These are phyloP conservation scores for Entophlyctis luteolus DNA, from an alignment of 192 early-diverging fungal species.

Conservation along the genomic window DNA sequence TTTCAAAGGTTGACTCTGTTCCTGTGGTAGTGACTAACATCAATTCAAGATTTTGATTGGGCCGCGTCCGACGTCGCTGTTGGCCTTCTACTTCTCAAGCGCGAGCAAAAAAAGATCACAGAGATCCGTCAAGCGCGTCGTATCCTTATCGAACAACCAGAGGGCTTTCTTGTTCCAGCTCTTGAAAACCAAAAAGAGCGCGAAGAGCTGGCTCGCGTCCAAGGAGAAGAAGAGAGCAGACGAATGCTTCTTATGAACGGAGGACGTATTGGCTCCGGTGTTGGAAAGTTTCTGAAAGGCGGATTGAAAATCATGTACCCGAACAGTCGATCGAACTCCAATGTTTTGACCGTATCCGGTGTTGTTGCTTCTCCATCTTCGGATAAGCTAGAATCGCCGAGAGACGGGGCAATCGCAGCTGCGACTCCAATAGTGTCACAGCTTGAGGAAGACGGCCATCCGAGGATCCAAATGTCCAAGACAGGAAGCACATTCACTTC, in stretches of 20 bases:
- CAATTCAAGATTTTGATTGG: constrained; percentile 43
- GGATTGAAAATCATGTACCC: no score
- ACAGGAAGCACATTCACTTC: no score
- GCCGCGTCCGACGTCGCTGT: constrained; percentile 41
- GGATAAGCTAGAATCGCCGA: no score
- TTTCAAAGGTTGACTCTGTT: constrained; percentile 18
- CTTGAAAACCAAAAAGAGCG: background rate
- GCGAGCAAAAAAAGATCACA: constrained; percentile 40
- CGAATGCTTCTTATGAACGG: constrained; percentile 10
- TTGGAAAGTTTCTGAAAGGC: no score
- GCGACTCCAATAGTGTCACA: no score
- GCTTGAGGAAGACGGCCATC: no score
- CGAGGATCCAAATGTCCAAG: no score
- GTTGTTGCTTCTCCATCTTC: no score
- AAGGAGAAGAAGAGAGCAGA: constrained; percentile 11
- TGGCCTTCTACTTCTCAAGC: constrained; percentile 44
- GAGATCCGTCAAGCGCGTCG: constrained; percentile 30
- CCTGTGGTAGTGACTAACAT: background rate
- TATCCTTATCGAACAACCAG: constrained; percentile 20
- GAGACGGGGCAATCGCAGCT: no score
- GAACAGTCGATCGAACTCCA: no score
- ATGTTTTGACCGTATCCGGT: no score
- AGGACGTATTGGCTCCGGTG: no score
- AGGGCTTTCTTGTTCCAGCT: constrained; percentile 13
- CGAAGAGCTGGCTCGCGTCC: constrained; percentile 15